Evolutionary conservation across 2,329 filamentous ascomycete genomes (phyloP).

Genomic region (Aspergillus flavus): DNA sequence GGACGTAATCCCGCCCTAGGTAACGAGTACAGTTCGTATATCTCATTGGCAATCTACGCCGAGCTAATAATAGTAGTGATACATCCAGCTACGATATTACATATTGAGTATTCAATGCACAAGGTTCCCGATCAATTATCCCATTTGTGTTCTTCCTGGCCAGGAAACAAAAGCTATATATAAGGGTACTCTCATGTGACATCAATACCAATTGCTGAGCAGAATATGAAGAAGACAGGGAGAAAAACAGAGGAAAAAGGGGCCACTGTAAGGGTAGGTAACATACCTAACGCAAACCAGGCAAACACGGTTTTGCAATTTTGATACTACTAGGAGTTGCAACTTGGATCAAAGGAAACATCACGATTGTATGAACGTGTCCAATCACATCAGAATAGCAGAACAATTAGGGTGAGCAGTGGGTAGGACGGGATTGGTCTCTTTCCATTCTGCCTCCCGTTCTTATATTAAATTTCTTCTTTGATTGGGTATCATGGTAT

Average conservation of each 20-base stretch:
- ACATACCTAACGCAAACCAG: background rate
- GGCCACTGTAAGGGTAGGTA: background rate
- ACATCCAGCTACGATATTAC: background rate
- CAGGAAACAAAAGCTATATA: background rate
- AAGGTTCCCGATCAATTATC: background rate
- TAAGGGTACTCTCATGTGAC: background rate
- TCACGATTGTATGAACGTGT: background rate
- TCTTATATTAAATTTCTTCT: slow-evolving; percentile 9
- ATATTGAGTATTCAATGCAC: background rate
- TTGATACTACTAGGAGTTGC: background rate
- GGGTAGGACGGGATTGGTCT: background rate
- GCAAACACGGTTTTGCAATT: background rate
- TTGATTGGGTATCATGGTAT: slow-evolving; percentile 20
- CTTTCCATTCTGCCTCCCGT: background rate
- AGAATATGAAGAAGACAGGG: background rate
- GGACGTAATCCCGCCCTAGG: background rate
- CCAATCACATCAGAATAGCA: background rate
- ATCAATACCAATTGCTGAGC: background rate
- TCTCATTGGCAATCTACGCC: slow-evolving; percentile 1
- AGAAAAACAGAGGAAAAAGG: background rate
- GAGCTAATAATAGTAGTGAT: background rate
- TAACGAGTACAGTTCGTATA: background rate
- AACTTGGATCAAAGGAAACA: background rate
- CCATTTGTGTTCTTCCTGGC: background rate
- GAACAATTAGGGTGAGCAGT: background rate